These are phyloP conservation scores for Scenedesmus sp. DNA, from an alignment of 163 green algal species.

Conservation along the genomic window DNA sequence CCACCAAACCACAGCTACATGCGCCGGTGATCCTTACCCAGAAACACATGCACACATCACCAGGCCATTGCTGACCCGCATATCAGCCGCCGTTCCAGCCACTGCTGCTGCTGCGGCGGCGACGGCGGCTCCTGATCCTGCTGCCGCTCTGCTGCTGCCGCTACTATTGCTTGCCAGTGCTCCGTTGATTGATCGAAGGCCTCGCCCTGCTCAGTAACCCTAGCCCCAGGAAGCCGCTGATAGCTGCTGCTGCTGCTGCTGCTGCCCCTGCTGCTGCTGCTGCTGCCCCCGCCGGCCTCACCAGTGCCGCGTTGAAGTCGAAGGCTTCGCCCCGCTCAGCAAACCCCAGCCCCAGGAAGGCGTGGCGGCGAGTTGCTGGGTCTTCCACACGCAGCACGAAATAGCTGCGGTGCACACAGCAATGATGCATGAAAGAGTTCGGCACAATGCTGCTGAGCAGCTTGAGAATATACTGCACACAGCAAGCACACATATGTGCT, in stretches of 20 bases:
- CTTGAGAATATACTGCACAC: no score
- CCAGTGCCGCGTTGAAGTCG: constrained; percentile 93
- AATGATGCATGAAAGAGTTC: no score
- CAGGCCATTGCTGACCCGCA: no score
- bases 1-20: no score
- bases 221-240: no score
- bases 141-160: not conserved
- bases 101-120: not conserved
- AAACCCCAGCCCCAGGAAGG: constrained; percentile 93
- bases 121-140: not conserved
- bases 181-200: no score
- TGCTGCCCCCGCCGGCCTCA: constrained; percentile 30
- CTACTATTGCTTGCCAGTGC: not conserved
- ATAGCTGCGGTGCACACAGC: constrained; percentile 63
- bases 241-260: not conserved
- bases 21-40: no score
- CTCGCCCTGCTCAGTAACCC: no score
- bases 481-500: no score
- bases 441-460: no score
- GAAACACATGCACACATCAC: no score
- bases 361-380: constrained; percentile 69
- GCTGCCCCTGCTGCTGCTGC: not conserved
- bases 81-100: not conserved
- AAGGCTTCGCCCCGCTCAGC: constrained; percentile 85
- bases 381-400: constrained; percentile 79